Percentiles rank a stretch among this genome's conserved stretches.
Evolutionary conservation across 2,329 filamentous ascomycete genomes (phyloP).

Genomic region (Plenodomus biglobosus): DNA sequence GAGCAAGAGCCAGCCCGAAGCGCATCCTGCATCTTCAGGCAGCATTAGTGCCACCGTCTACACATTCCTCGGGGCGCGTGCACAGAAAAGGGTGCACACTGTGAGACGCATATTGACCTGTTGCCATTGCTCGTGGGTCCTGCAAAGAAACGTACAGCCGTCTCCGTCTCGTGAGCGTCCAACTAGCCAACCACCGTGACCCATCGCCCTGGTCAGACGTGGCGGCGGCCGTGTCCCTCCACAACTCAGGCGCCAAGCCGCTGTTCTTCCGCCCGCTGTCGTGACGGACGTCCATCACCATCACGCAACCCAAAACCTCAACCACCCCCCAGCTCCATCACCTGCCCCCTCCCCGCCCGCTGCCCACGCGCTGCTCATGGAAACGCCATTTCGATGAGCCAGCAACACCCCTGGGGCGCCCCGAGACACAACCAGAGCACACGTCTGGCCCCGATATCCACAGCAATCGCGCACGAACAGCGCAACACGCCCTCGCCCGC

Average conservation of each 20-base stretch:
- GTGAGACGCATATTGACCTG: no score
- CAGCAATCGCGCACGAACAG: constrained; percentile 49
- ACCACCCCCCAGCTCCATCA: constrained; percentile 21
- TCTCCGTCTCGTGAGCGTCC: no score
- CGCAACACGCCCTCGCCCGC: constrained; percentile 53
- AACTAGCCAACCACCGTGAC: no score
- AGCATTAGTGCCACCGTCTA: background rate
- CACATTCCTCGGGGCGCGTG: background rate
- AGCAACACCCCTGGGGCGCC: constrained; percentile 61
- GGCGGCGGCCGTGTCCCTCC: background rate
- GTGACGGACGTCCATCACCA: constrained; percentile 18
- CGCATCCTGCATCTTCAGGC: background rate
- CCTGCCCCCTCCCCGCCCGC: constrained; percentile 19
- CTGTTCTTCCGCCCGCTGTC: constrained; percentile 9
- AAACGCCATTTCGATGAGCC: constrained; percentile 50
- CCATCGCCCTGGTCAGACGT: background rate
- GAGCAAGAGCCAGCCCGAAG: background rate
- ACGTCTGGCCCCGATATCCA: constrained; percentile 61
- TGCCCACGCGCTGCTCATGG: constrained; percentile 45
- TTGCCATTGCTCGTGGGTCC: no score
- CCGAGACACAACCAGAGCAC: constrained; percentile 57
- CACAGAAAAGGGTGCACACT: background rate
- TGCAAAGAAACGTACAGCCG: no score
- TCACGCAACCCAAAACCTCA: constrained; percentile 15
- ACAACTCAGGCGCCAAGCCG: background rate